Evolutionary conservation across 2,329 filamentous ascomycete genomes (phyloP), one percentile per base, ranked within the genome.

Genomic region (Alternaria sp.): DNA sequence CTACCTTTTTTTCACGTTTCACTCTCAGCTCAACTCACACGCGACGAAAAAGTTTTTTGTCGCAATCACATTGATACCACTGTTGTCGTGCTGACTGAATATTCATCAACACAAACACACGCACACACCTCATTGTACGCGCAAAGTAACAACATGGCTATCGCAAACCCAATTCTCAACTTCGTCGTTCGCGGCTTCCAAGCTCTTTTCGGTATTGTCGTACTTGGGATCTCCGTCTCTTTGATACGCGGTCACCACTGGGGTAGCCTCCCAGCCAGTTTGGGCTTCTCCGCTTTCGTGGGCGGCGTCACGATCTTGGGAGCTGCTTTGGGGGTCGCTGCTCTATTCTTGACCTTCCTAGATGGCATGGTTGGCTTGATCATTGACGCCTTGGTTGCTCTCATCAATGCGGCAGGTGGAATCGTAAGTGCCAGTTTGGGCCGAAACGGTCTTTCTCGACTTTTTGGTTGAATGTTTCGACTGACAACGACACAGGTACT

Each of bases 401-500:
- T 59, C 12, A 14, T 59, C 4, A 59, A 55, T 10, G 18, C 54
- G 45, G 51, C 51, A 12, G 51, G 57, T 49, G 57, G 57, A 16
- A 20, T 59, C 5, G 57, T 59, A 55, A n/a, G 57, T 50, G 22
- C 9, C 20, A 40, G 32, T 11, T 36, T 28, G 11, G 14, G 4
- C 30, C 6, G 20, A 51, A 2, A 25, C 28, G 25, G 38, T n/a
- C 6, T 22, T 51, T n/a, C 6, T 22, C 46, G 22, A 16, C 16
- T n/a, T 22, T 18, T 4, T 4, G 25, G 2, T 1, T 10, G 28
- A 30, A 30, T 6, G 28, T 30, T 30, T 22, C 27, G 5, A 28
- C 56, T 59, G 25, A 59, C 22, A 36, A 22, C 14, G 16, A 28
- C 53, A 10, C 28, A 75, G 71, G 48, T 71, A 20, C 46, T 71